Conservation (phyloP, 441 rosid species). For the Gossypium davidsonii region DNA sequence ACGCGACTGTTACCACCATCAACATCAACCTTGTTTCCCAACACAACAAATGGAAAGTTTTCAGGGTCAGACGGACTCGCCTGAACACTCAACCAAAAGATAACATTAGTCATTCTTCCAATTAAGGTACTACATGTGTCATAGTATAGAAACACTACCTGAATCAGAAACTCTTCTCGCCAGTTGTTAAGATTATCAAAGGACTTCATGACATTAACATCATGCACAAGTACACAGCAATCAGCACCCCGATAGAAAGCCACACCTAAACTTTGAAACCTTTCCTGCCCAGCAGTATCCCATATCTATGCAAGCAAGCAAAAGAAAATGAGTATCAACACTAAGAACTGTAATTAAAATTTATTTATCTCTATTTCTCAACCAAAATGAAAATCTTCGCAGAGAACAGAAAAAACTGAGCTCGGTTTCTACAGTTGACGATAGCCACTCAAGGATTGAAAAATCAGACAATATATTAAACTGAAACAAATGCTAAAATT, state of each 20-base stretch:
- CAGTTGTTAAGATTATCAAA: slow-evolving; percentile 80
- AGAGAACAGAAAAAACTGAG: not conserved
- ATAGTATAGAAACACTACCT: slow-evolving; percentile 32
- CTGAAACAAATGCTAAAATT: not conserved
- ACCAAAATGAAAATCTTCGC: not conserved
- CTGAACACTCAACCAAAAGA: slow-evolving; percentile 27
- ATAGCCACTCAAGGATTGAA: not conserved
- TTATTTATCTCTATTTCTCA: not conserved
- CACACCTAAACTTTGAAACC: slow-evolving; percentile 65
- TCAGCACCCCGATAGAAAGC: slow-evolving; percentile 74
- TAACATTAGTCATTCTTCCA: not conserved
- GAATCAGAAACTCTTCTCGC: slow-evolving; percentile 82
- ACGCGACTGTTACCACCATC: slow-evolving; percentile 69
- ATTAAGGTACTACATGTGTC: not conserved
- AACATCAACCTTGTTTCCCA: slow-evolving; percentile 74
- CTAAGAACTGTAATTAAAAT: not conserved
- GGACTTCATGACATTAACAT: slow-evolving; percentile 79
- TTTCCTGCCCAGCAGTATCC: slow-evolving; percentile 75
- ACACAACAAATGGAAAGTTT: slow-evolving; percentile 73
- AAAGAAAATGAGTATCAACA: not conserved
- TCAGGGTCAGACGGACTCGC: slow-evolving; percentile 87
- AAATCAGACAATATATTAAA: not conserved
- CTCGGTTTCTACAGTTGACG: not conserved
- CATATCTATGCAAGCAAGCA: slow-evolving; percentile 42
- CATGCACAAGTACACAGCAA: slow-evolving; percentile 71